Base-by-base conservation (phyloP, 768 basidiomycete genomes). In the Auricularia heimuer region DNA sequence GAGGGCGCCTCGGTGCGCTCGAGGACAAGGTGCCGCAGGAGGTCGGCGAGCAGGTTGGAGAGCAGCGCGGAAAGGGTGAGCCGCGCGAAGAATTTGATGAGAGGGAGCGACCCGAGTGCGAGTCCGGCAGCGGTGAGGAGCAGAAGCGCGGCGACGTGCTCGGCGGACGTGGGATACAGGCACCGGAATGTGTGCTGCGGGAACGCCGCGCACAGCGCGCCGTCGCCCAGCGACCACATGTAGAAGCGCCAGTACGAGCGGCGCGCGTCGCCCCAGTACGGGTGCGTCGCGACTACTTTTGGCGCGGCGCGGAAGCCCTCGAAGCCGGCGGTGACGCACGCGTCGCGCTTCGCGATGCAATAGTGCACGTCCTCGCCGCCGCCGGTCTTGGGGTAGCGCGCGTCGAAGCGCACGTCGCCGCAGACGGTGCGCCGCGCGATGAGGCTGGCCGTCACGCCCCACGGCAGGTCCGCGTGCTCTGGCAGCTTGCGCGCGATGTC, bases 321-420 rank as follows among this genome's bases (percentile, higher is more conserved):
- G 4, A 75, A 70, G 2, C 75, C 74, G 21, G 70, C 65, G 10
- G 67, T 65, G 42, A 80, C 64, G 51, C 76, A 79, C 37, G 69
- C 74, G 21, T 75, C 69, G 12, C 82, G 76, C 65, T 82, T 84
- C 66, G 71, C 72, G n/a, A 78, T 74, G 65, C 83, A 83, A 68
- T 81, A 85, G 68, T 86, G 81, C 12, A 86, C 84, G 45, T 87
- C 84, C 66, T 87, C 85, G 0, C 85, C 85, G 2, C 85, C 84
- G 0, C 85, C 83, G 3, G 84, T 87, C 73, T 84, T 85, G 3
- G 85, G 86, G 67, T 83, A 86, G 3, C 69, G 70, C 18, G 76
- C 69, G 67, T 80, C 76, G 68, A 76, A 87, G 54, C 69, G 68
- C n/a, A 85, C 76, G 0, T 74, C 77, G 56, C 85, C 83, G 2